Percentiles rank a stretch among this genome's conserved stretches.
Conservation (phyloP, 305 asterid species). For the Fraxinus floribunda region DNA sequence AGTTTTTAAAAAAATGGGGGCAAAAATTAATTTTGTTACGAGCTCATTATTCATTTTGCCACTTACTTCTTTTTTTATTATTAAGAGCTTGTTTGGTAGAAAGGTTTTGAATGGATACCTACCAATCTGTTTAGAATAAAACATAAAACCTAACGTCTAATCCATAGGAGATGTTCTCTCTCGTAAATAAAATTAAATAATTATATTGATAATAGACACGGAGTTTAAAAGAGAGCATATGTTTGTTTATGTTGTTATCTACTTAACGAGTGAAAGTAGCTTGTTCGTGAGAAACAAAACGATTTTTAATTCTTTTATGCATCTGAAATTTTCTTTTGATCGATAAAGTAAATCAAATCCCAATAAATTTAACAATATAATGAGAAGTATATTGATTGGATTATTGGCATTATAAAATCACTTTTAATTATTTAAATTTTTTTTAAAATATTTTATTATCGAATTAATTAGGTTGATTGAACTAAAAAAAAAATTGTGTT, state of each 20-base stretch:
- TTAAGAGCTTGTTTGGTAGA: not conserved
- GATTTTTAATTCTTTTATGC: not conserved
- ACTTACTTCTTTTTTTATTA: too few relatives aligned
- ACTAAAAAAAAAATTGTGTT: too few relatives aligned
- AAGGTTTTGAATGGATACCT: not conserved
- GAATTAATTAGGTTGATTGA: not conserved
- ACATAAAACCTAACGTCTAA: not conserved
- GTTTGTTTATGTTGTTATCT: not conserved
- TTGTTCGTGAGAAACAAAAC: not conserved
- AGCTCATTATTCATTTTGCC: too few relatives aligned
- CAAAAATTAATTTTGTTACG: not conserved
- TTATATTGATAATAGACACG: too few relatives aligned
- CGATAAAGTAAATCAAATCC: not conserved
- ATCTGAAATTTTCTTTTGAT: not conserved
- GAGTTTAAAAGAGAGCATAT: too few relatives aligned
- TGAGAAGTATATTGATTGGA: not conserved
- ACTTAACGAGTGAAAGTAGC: not conserved
- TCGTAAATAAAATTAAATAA: too few relatives aligned
- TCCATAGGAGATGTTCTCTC: not conserved
- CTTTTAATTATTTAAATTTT: too few relatives aligned
- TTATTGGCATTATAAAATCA: not conserved
- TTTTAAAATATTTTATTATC: too few relatives aligned
- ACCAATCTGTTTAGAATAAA: not conserved
- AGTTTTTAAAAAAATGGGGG: too few relatives aligned
- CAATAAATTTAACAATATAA: not conserved